These are phyloP conservation scores for Paulinella micropora DNA, from an alignment of 78 protist species.

Conservation along the genomic window DNA sequence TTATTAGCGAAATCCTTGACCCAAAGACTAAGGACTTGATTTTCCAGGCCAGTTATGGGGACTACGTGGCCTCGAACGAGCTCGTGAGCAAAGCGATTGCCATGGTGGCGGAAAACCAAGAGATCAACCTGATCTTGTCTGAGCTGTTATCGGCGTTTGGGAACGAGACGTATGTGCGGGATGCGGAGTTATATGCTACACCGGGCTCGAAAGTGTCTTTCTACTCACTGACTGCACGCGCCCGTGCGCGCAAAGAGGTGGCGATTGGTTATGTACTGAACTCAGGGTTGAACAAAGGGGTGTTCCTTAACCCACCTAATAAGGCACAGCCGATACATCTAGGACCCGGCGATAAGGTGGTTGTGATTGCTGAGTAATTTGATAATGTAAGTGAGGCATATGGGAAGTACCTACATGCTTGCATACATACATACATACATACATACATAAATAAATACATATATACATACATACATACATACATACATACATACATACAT, in stretches of 20 bases:
- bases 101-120: not conserved
- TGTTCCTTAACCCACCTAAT: too few relatives aligned
- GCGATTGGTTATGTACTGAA: not conserved
- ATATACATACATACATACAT: too few relatives aligned
- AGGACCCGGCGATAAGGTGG: too few relatives aligned
- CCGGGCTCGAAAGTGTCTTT: not conserved
- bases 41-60: not conserved
- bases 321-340: too few relatives aligned
- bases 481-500: too few relatives aligned
- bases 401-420: too few relatives aligned
- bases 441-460: too few relatives aligned
- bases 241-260: not conserved
- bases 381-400: too few relatives aligned
- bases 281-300: not conserved
- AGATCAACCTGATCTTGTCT: not conserved
- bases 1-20: not conserved
- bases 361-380: too few relatives aligned
- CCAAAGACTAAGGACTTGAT: conserved; percentile 1
- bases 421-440: too few relatives aligned
- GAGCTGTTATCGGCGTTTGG: not conserved
- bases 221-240: not conserved
- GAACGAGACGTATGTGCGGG: not conserved
- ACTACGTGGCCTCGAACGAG: conserved; percentile 3
- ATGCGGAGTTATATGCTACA: not conserved
- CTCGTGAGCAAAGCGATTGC: not conserved